phyloP scores from a whole-genome alignment of 2,329 filamentous ascomycete genomes.

The Colletotrichum eremochloae region DNA sequence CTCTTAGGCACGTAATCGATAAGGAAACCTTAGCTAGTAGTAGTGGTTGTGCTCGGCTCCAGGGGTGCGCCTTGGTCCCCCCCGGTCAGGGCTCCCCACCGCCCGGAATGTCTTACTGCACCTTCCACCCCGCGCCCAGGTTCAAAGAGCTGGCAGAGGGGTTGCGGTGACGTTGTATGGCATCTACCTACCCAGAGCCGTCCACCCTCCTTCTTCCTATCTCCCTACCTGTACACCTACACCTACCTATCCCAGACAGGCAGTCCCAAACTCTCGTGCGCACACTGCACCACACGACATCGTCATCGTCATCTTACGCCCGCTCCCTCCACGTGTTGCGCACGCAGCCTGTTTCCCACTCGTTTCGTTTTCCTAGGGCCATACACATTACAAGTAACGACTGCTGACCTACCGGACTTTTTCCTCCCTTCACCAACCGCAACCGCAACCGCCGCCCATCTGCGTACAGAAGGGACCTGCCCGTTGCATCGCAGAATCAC shows the following conservation, averaged over 20 bases:
- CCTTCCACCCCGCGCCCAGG: constrained; percentile 37
- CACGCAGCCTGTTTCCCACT: neutral
- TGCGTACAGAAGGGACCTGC: too few species aligned
- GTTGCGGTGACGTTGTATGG: constrained; percentile 15
- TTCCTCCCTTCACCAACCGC: neutral
- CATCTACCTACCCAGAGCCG: neutral
- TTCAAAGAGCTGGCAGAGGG: constrained; percentile 9
- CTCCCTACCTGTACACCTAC: neutral
- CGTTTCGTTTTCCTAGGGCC: neutral
- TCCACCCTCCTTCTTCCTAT: neutral
- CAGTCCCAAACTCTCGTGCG: neutral
- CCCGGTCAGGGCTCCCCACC: constrained; percentile 12
- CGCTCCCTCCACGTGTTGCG: neutral
- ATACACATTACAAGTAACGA: neutral
- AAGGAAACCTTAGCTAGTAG: neutral
- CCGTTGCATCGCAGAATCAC: neutral
- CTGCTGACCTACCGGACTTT: neutral
- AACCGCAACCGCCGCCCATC: neutral
- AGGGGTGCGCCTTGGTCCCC: neutral
- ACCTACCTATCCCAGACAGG: neutral
- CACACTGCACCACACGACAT: neutral
- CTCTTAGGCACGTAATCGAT: constrained; percentile 15
- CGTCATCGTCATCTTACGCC: neutral
- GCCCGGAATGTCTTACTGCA: constrained; percentile 32
- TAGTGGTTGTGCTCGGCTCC: neutral